A percentile compares a stretch with the other conserved stretches of the same genome.
Conservation (phyloP, 2,329 filamentous ascomycete species). For the Trichoderma sp. region DNA sequence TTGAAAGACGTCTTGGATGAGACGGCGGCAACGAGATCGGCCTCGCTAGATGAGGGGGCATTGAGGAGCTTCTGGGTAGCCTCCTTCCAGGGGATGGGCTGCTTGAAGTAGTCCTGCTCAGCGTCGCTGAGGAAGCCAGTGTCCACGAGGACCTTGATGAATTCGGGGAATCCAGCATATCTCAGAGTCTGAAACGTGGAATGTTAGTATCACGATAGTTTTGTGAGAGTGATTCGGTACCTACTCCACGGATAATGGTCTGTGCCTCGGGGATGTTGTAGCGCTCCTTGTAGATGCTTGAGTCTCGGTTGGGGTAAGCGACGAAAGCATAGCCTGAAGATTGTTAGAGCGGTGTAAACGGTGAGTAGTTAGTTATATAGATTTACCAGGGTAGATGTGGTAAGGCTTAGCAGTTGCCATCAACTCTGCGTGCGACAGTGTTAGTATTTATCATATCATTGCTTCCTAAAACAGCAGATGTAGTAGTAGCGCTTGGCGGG, state of each 20-base stretch:
- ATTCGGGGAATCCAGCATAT: constrained; percentile 87
- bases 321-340: constrained; percentile 70
- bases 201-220: background rate
- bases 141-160: constrained; percentile 83
- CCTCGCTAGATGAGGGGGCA: constrained; percentile 61
- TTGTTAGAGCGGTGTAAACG: background rate
- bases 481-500: background rate
- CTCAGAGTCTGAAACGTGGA: constrained; percentile 53
- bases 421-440: constrained; percentile 51
- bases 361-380: too few species aligned
- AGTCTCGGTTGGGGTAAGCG: constrained; percentile 91
- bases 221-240: fast-evolving
- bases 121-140: constrained; percentile 83
- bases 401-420: constrained; percentile 85
- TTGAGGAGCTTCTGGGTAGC: constrained; percentile 75
- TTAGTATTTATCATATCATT: background rate
- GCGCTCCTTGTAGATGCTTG: constrained; percentile 79
- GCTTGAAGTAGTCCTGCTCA: constrained; percentile 61
- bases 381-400: constrained; percentile 70
- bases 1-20: constrained; percentile 71
- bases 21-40: constrained; percentile 72
- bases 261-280: constrained; percentile 93
- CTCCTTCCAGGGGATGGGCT: constrained; percentile 75
- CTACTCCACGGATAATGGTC: constrained; percentile 66
- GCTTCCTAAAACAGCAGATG: background rate